Percentiles rank a stretch among this genome's conserved stretches.
Evolutionary conservation across 1,284 basidiomycete genomes (phyloP).

Genomic region (Coniferiporia weirii): DNA sequence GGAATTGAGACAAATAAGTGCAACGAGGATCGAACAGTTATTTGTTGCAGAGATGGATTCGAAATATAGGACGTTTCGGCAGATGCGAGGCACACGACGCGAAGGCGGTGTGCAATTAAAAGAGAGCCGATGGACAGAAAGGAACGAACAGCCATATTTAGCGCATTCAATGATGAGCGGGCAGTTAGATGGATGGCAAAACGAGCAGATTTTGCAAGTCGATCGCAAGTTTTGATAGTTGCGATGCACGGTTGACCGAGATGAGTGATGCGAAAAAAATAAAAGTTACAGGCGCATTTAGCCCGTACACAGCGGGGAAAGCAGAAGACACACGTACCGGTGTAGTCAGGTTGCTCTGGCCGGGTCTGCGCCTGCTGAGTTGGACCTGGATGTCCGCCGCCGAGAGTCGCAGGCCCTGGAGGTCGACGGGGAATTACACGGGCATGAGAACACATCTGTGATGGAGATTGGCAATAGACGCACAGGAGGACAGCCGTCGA

Average conservation of each 20-base stretch:
- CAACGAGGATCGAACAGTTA: too few relatives aligned
- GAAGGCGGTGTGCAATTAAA: too few relatives aligned
- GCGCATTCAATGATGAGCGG: not conserved
- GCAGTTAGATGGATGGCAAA: too few relatives aligned
- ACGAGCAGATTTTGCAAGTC: too few relatives aligned
- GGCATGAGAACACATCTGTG: not conserved
- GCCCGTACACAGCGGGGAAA: not conserved
- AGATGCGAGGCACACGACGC: too few relatives aligned
- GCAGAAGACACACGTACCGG: constrained; percentile 55
- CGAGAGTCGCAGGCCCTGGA: constrained; percentile 81
- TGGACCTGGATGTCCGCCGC: constrained; percentile 89
- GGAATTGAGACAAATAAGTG: not conserved
- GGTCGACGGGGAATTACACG: not conserved
- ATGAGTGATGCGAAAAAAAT: not conserved
- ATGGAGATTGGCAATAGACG: constrained; percentile 24
- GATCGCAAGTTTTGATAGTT: not conserved
- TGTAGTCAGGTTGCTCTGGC: constrained; percentile 95
- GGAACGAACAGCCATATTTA: too few relatives aligned
- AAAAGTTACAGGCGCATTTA: not conserved
- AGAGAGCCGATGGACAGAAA: too few relatives aligned
- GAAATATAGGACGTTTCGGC: too few relatives aligned
- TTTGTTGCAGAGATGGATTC: too few relatives aligned
- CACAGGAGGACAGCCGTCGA: constrained; percentile 95
- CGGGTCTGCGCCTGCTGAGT: constrained; percentile 87
- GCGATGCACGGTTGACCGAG: not conserved